These are phyloP conservation scores for Trichoderma sp. DNA, from an alignment of 2,329 filamentous ascomycete genomes.

Conservation along the genomic window DNA sequence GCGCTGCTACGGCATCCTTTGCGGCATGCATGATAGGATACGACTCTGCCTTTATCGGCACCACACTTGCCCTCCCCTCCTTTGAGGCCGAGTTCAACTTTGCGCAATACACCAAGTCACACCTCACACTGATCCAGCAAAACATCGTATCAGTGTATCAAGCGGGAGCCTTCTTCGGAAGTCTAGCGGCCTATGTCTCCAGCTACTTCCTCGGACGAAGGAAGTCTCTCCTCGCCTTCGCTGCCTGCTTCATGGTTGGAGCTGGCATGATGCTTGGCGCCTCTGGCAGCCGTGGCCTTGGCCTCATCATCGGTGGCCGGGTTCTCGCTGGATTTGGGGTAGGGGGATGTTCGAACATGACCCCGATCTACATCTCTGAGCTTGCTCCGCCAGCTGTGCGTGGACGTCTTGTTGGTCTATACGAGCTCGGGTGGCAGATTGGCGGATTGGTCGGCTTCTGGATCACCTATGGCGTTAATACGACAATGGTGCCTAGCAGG, in stretches of 20 bases:
- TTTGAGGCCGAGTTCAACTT: conserved; percentile 23
- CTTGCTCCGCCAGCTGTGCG: conserved; percentile 23
- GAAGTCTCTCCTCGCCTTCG: conserved; percentile 11
- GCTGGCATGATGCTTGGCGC: conserved; percentile 22
- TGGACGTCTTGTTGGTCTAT: conserved; percentile 20
- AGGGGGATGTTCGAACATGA: conserved; percentile 23
- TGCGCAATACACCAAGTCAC: conserved; percentile 9
- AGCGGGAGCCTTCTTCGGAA: conserved; percentile 20
- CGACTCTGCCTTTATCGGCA: conserved; percentile 25
- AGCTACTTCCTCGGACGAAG: conserved; percentile 22
- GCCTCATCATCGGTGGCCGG: conserved; percentile 14
- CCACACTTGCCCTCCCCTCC: conserved; percentile 22
- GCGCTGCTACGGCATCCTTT: conserved; percentile 24
- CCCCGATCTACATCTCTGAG: conserved; percentile 23
- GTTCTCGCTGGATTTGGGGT: conserved; percentile 21
- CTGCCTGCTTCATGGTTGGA: conserved; percentile 17
- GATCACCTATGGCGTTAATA: conserved; percentile 22
- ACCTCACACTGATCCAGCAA: conserved; percentile 14
- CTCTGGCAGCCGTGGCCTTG: conserved; percentile 17
- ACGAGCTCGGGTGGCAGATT: conserved; percentile 22
- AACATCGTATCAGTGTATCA: conserved; percentile 22
- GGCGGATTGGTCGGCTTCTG: conserved; percentile 21
- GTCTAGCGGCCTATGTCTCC: conserved; percentile 19
- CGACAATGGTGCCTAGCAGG: conserved; percentile 15
- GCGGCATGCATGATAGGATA: conserved; percentile 24